These are phyloP conservation scores for Eucalyptus tenuipes DNA, from an alignment of 345 rosid genomes.

Conservation along the genomic window DNA sequence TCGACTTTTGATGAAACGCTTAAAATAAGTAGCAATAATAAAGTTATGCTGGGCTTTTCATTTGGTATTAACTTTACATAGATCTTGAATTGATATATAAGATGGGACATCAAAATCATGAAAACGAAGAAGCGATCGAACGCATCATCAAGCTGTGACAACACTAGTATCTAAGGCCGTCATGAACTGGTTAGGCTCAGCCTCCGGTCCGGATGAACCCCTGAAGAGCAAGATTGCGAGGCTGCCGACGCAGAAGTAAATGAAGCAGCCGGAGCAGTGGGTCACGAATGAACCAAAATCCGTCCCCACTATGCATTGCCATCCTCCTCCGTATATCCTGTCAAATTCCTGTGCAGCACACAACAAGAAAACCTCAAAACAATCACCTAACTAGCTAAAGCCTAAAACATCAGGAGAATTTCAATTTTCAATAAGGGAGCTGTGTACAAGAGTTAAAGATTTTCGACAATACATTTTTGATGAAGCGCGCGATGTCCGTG, in stretches of 20 bases:
- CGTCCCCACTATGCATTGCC: slow-evolving; percentile 69
- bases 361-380: neutral
- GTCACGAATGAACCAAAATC: slow-evolving; percentile 67
- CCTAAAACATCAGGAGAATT: neutral
- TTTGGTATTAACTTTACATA: neutral
- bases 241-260: slow-evolving; percentile 42
- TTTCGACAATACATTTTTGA: slow-evolving; percentile 39
- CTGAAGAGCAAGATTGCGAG: slow-evolving; percentile 55
- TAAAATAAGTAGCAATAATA: neutral
- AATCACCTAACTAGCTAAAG: neutral
- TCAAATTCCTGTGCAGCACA: slow-evolving; percentile 38
- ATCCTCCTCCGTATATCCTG: slow-evolving; percentile 28
- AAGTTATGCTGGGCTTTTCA: neutral
- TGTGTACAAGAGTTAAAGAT: neutral
- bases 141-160: neutral
- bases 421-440: neutral
- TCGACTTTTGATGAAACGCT: slow-evolving; percentile 38
- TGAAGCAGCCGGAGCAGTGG: slow-evolving; percentile 45
- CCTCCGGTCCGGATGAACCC: slow-evolving; percentile 15
- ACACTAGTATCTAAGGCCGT: neutral
- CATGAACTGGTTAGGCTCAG: neutral
- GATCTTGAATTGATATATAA: neutral
- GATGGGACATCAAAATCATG: neutral
- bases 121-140: neutral
- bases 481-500: slow-evolving; percentile 65